Percentiles rank a stretch among this genome's conserved stretches.
Evolutionary conservation across 2,329 filamentous ascomycete genomes (phyloP).

Genomic region (Aspergillus sp.): DNA sequence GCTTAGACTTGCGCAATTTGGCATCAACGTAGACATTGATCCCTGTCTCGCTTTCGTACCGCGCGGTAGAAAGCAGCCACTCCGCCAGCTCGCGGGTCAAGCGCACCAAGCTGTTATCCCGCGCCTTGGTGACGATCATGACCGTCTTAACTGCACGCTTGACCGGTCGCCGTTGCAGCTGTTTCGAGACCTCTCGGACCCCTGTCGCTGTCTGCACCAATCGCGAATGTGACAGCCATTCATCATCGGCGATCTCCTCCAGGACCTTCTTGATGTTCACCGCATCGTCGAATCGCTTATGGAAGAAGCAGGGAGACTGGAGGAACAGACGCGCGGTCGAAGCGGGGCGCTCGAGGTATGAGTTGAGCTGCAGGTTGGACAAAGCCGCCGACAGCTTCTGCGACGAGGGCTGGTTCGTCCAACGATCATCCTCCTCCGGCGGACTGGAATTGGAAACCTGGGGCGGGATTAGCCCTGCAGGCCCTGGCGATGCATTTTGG

Average conservation of each 20-base stretch:
- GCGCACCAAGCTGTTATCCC: constrained; percentile 85
- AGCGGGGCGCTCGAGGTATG: constrained; percentile 35
- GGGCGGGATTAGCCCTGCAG: constrained; percentile 55
- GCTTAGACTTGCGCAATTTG: constrained; percentile 78
- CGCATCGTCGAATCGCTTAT: constrained; percentile 90
- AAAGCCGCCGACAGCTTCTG: constrained; percentile 56
- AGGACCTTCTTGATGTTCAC: constrained; percentile 92
- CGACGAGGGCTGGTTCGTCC: constrained; percentile 40
- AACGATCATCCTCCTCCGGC: constrained; percentile 21
- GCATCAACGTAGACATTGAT: constrained; percentile 98
- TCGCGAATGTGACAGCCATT: constrained; percentile 85
- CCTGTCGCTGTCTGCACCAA: constrained; percentile 92
- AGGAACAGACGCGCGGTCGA: constrained; percentile 51
- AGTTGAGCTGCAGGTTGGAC: constrained; percentile 40
- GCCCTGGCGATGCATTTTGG: constrained; percentile 50
- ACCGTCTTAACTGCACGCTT: constrained; percentile 85
- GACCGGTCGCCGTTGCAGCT: constrained; percentile 84
- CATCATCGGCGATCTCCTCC: constrained; percentile 80
- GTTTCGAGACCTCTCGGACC: constrained; percentile 90
- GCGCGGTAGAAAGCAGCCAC: constrained; percentile 80
- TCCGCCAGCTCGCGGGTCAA: constrained; percentile 77
- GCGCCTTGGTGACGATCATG: constrained; percentile 97
- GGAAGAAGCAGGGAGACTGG: constrained; percentile 94
- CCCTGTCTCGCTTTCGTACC: constrained; percentile 81
- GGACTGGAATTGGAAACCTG: constrained; percentile 13